These are phyloP conservation scores for Tetracladium setigerum DNA, from an alignment of 495 filamentous ascomycete genomes.

Conservation along the genomic window DNA sequence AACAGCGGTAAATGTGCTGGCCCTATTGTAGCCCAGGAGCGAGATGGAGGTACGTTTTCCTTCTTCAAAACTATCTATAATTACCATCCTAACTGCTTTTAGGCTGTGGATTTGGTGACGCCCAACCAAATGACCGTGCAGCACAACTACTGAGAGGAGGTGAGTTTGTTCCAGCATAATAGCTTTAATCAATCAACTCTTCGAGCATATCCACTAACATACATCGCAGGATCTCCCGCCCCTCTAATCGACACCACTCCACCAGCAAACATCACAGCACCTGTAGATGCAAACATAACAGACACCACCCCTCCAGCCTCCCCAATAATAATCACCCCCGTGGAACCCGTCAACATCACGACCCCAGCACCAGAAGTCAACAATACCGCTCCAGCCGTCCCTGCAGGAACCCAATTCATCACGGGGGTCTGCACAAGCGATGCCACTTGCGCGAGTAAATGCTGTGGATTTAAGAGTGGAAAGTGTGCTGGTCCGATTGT, in stretches of 20 bases:
- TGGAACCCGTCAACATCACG: background rate
- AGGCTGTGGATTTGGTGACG: slow-evolving; percentile 31
- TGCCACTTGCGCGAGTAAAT: slow-evolving; percentile 32
- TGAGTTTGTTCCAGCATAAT: no score
- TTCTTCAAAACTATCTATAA: slow-evolving; percentile 32
- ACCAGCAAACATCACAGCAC: no score
- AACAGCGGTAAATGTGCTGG: slow-evolving; percentile 22
- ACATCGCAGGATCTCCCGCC: no score
- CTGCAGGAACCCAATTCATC: slow-evolving; percentile 33
- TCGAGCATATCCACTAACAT: no score
- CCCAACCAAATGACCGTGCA: slow-evolving; percentile 1
- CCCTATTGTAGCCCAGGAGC: background rate
- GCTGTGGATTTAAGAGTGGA: slow-evolving; percentile 31
- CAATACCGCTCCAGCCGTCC: slow-evolving; percentile 15
- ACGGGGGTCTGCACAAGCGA: slow-evolving; percentile 31
- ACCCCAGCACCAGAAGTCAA: background rate
- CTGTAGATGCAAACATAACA: background rate
- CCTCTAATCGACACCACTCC: no score
- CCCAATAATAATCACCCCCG: background rate
- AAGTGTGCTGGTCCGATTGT: slow-evolving; percentile 28
- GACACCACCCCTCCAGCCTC: background rate
- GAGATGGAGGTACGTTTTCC: slow-evolving; percentile 25
- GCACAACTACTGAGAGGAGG: background rate
- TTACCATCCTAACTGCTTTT: background rate
- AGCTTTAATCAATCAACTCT: no score